Conservation (phyloP, 345 rosid genomes). For the Gossypium stocksii region DNA sequence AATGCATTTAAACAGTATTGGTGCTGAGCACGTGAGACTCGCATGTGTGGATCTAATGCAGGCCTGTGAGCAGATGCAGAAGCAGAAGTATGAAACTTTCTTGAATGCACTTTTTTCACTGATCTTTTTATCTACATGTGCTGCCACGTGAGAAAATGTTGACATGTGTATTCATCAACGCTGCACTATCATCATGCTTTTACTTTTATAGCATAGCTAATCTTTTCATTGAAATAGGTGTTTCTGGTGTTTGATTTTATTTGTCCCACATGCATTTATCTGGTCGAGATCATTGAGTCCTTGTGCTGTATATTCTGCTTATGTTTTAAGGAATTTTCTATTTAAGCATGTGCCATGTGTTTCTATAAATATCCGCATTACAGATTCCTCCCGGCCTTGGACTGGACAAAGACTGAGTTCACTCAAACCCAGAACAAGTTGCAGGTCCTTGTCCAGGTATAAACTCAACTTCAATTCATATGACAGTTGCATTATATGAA, state of each 20-base stretch:
- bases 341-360: not conserved
- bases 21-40: constrained; percentile 43
- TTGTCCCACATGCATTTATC: not conserved
- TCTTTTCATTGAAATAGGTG: not conserved
- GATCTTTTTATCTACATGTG: not conserved
- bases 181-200: not conserved
- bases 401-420: constrained; percentile 37
- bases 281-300: not conserved
- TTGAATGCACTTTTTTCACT: constrained; percentile 9
- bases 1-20: constrained; percentile 31
- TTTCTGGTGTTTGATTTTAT: not conserved
- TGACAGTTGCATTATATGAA: not conserved
- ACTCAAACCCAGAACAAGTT: constrained; percentile 29
- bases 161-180: not conserved
- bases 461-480: not conserved
- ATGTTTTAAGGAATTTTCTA: not conserved
- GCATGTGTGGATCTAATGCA: constrained; percentile 32
- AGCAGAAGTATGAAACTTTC: constrained; percentile 27
- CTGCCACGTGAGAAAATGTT: constrained; percentile 9
- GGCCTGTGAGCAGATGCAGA: constrained; percentile 33
- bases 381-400: constrained; percentile 33
- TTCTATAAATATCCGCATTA: not conserved
- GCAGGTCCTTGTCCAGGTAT: constrained; percentile 35
- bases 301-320: not conserved
- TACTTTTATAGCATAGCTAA: not conserved